Evolutionary conservation across 768 basidiomycete species (phyloP).

Genomic region (Lactarius evosmus): DNA sequence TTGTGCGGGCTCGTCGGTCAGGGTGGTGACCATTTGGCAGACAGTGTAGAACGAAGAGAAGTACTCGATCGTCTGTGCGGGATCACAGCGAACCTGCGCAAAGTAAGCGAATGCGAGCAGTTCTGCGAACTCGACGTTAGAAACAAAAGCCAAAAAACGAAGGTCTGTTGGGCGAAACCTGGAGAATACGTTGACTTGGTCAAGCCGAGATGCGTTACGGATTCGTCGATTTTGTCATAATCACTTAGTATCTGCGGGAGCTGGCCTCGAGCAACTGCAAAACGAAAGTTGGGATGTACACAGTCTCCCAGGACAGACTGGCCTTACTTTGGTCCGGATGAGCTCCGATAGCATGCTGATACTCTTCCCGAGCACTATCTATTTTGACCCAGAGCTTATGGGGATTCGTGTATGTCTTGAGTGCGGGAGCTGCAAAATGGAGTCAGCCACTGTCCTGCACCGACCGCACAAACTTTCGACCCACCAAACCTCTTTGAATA

Average conservation of each 20-base stretch:
- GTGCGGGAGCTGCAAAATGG: conserved; percentile 39
- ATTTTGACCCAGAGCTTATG: conserved; percentile 49
- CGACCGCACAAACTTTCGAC: conserved; percentile 24
- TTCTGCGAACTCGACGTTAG: conserved; percentile 41
- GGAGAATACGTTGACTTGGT: conserved; percentile 63
- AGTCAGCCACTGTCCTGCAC: neutral
- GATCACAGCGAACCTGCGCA: conserved; percentile 80
- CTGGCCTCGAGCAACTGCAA: conserved; percentile 53
- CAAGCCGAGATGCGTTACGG: conserved; percentile 55
- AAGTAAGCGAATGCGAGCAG: conserved; percentile 75
- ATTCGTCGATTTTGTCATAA: conserved; percentile 39
- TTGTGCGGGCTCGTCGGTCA: conserved; percentile 44
- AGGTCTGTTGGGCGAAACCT: conserved; percentile 41
- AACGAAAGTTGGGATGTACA: conserved; percentile 14
- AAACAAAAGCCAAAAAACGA: neutral
- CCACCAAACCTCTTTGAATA: conserved; percentile 49
- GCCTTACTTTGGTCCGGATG: conserved; percentile 72
- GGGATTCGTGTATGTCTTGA: conserved; percentile 42
- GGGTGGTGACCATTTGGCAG: conserved; percentile 47
- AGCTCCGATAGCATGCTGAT: conserved; percentile 69
- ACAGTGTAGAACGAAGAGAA: conserved; percentile 58
- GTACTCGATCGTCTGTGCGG: conserved; percentile 56
- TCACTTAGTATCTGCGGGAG: conserved; percentile 44
- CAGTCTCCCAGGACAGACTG: neutral
- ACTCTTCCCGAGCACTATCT: conserved; percentile 63